phyloP scores from a whole-genome alignment of 1,284 basidiomycete species.

The Boletus smithii region DNA sequence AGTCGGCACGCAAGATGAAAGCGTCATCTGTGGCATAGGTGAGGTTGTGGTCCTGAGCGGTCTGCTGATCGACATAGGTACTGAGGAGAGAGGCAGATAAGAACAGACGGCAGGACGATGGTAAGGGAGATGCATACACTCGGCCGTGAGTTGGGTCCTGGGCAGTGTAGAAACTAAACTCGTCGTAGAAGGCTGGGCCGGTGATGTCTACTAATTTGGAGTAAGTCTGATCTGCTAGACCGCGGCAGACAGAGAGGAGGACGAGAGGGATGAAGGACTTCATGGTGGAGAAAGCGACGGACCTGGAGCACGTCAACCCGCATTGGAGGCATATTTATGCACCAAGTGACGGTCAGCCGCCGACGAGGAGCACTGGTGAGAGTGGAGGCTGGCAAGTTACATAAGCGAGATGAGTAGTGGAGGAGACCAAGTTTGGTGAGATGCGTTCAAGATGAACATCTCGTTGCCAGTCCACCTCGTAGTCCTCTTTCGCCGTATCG shows the following conservation, averaged over 20 bases:
- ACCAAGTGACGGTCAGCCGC: constrained; percentile 13
- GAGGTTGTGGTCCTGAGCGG: constrained; percentile 33
- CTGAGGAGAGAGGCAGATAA: constrained; percentile 13
- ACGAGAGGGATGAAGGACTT: background rate
- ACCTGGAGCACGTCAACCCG: constrained; percentile 3
- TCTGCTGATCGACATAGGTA: constrained; percentile 33
- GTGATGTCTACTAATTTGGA: constrained; percentile 19
- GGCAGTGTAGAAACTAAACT: constrained; percentile 30
- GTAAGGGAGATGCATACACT: constrained; percentile 24
- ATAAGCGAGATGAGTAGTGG: too few species aligned
- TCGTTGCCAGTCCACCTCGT: constrained; percentile 59
- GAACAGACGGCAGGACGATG: background rate
- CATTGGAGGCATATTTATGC: constrained; percentile 1
- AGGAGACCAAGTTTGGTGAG: background rate
- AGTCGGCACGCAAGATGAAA: constrained; percentile 38
- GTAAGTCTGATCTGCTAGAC: constrained; percentile 12
- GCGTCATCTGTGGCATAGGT: constrained; percentile 29
- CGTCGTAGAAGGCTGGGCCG: constrained; percentile 32
- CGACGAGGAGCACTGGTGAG: too few species aligned
- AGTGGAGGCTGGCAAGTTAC: too few species aligned
- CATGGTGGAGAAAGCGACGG: constrained; percentile 7
- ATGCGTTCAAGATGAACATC: constrained; percentile 32
- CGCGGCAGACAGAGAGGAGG: background rate
- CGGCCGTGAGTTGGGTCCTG: constrained; percentile 38
- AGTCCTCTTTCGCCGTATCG: constrained; percentile 57